These are phyloP conservation scores for Camelina hispida DNA, from an alignment of 345 rosid species.

Conservation along the genomic window DNA sequence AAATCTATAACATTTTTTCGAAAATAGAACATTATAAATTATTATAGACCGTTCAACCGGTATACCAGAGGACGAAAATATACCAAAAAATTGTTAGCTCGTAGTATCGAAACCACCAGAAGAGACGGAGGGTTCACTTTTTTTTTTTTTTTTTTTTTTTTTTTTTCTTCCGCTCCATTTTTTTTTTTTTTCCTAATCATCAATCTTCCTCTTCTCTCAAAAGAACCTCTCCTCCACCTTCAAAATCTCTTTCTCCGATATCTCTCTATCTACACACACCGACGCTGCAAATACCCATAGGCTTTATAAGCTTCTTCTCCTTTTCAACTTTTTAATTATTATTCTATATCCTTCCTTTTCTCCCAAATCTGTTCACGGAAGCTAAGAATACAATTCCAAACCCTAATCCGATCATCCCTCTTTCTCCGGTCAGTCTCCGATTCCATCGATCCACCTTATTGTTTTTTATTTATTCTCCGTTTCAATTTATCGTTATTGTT, in stretches of 20 bases:
- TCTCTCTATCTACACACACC: constrained; percentile 13
- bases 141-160: too few species aligned
- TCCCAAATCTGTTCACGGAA: constrained; percentile 36
- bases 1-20: too few species aligned
- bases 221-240: not conserved
- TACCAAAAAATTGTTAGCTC: too few species aligned
- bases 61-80: too few species aligned
- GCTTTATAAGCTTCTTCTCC: not conserved
- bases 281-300: constrained; percentile 2
- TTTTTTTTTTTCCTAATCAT: too few species aligned
- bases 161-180: too few species aligned
- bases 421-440: constrained; percentile 41
- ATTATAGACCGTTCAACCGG: too few species aligned
- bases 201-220: too few species aligned
- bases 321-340: not conserved
- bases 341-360: not conserved
- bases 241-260: not conserved
- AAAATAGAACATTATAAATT: too few species aligned
- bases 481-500: not conserved
- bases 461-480: not conserved
- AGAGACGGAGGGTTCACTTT: too few species aligned
- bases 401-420: constrained; percentile 43
- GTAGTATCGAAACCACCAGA: too few species aligned
- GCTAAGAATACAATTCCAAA: constrained; percentile 41
- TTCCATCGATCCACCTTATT: constrained; percentile 31